Conservation (phyloP, 2,329 filamentous ascomycete species). For the Raffaelea ambrosiae region DNA sequence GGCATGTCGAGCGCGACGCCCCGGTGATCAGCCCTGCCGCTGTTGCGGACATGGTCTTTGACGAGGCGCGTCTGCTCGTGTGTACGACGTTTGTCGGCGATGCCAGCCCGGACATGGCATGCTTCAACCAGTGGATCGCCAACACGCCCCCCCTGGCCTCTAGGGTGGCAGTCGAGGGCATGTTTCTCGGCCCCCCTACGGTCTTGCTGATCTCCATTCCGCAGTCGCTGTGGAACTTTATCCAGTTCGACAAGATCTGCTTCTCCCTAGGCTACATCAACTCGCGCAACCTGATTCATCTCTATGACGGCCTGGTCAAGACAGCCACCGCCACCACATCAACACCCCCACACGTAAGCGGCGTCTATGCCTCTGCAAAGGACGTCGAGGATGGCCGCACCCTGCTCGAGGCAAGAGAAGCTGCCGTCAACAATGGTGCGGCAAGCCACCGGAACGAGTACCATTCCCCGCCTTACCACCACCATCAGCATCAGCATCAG, state of each 20-base stretch:
- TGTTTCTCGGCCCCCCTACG: constrained; percentile 59
- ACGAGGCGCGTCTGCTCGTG: constrained; percentile 54
- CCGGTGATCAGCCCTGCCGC: constrained; percentile 37
- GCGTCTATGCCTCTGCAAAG: constrained; percentile 31
- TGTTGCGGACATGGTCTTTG: constrained; percentile 49
- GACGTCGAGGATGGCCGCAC: constrained; percentile 50
- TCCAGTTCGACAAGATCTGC: constrained; percentile 59
- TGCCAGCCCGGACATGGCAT: constrained; percentile 56
- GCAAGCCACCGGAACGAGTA: constrained; percentile 1
- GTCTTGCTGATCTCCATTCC: constrained; percentile 61
- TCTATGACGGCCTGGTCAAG: constrained; percentile 51
- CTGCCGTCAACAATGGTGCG: constrained; percentile 17
- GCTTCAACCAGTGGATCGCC: constrained; percentile 58
- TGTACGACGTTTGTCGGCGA: constrained; percentile 61
- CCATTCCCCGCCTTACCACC: constrained; percentile 5
- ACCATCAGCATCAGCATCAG: constrained; percentile 7
- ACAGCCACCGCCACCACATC: constrained; percentile 22
- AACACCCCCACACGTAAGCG: neutral
- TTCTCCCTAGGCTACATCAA: constrained; percentile 57
- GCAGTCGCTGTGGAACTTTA: constrained; percentile 52
- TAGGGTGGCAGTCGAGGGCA: constrained; percentile 56
- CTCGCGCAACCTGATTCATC: constrained; percentile 58
- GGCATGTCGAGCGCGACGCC: constrained; percentile 24
- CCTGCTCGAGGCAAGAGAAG: constrained; percentile 43
- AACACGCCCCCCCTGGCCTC: constrained; percentile 46